A percentile compares a stretch with the other conserved stretches of the same genome.
Conservation (phyloP, 1,284 basidiomycete species). For the Sanghuangporus baumii region DNA sequence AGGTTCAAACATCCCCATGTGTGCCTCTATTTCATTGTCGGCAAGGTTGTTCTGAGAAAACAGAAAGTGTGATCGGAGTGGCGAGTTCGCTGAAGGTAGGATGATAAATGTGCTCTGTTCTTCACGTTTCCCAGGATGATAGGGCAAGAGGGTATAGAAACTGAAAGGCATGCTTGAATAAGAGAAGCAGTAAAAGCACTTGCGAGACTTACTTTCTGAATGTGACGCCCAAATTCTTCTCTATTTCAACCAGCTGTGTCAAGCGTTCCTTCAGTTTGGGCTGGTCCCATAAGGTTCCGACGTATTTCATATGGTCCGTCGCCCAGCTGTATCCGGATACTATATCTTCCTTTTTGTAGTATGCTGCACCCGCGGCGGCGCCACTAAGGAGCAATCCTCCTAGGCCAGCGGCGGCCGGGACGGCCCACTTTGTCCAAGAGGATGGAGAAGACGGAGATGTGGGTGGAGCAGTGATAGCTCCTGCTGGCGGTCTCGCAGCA, state of each 20-base stretch:
- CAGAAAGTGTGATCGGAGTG: slow-evolving; percentile 49
- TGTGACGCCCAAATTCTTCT: slow-evolving; percentile 54
- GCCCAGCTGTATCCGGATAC: slow-evolving; percentile 71
- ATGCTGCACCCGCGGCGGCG: slow-evolving; percentile 81
- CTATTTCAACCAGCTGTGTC: slow-evolving; percentile 54
- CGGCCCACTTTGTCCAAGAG: slow-evolving; percentile 54
- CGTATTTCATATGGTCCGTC: slow-evolving; percentile 87
- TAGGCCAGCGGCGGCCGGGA: slow-evolving; percentile 55
- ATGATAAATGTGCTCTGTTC: slow-evolving; percentile 70
- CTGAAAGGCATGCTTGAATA: slow-evolving; percentile 33
- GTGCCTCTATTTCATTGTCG: slow-evolving; percentile 79
- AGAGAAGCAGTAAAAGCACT: not conserved
- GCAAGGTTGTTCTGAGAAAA: slow-evolving; percentile 63
- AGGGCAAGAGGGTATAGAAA: slow-evolving; percentile 72
- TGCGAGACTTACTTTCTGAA: slow-evolving; percentile 67
- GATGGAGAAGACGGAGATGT: slow-evolving; percentile 22
- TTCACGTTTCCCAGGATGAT: slow-evolving; percentile 47
- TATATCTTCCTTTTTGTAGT: slow-evolving; percentile 72
- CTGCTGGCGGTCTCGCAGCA: slow-evolving; percentile 26
- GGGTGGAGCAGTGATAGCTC: slow-evolving; percentile 24
- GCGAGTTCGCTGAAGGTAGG: slow-evolving; percentile 54
- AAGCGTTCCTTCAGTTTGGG: slow-evolving; percentile 57
- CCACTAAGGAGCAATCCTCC: slow-evolving; percentile 73
- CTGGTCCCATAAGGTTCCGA: slow-evolving; percentile 85
- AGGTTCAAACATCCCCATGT: slow-evolving; percentile 84